phyloP scores from a whole-genome alignment of 768 basidiomycete species.

The Rhodotorula toruloides region DNA sequence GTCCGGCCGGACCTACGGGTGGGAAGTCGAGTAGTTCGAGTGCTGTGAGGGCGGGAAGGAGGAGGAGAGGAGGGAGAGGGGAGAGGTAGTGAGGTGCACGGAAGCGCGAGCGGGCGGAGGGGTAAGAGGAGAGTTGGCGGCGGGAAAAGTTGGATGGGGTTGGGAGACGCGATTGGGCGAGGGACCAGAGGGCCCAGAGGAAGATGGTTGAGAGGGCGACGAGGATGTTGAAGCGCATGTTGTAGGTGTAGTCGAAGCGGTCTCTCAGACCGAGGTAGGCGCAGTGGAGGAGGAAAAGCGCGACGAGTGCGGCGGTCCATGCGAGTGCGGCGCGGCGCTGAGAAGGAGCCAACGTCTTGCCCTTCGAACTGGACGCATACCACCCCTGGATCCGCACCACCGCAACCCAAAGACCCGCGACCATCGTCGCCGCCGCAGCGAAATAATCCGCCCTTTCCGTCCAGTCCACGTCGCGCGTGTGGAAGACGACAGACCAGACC shows the following conservation, averaged over 20 bases:
- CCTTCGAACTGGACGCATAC: constrained; percentile 50
- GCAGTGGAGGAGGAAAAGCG: constrained; percentile 62
- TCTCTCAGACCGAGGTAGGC: constrained; percentile 67
- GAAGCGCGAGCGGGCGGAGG: constrained; percentile 52
- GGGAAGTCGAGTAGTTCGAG: constrained; percentile 91
- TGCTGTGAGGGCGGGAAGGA: constrained; percentile 67
- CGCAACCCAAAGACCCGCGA: constrained; percentile 73
- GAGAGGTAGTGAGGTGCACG: constrained; percentile 38
- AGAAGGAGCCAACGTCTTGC: neutral
- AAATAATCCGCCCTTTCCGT: constrained; percentile 96
- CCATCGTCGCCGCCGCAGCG: constrained; percentile 77
- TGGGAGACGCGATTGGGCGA: constrained; percentile 57
- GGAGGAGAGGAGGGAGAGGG: constrained; percentile 52
- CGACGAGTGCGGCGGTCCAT: constrained; percentile 40
- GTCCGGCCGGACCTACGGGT: constrained; percentile 51
- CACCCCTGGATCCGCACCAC: constrained; percentile 71
- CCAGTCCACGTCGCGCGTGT: constrained; percentile 75
- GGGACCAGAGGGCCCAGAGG: constrained; percentile 71
- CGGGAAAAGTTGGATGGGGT: constrained; percentile 46
- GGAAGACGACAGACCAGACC: constrained; percentile 87
- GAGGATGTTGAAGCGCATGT: constrained; percentile 74
- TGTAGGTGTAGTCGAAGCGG: constrained; percentile 89
- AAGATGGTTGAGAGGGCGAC: constrained; percentile 73
- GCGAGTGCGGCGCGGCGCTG: neutral
- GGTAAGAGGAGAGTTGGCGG: constrained; percentile 43